These are phyloP conservation scores for Cladosporium sp. DNA, from an alignment of 2,329 filamentous ascomycete genomes.

Conservation along the genomic window DNA sequence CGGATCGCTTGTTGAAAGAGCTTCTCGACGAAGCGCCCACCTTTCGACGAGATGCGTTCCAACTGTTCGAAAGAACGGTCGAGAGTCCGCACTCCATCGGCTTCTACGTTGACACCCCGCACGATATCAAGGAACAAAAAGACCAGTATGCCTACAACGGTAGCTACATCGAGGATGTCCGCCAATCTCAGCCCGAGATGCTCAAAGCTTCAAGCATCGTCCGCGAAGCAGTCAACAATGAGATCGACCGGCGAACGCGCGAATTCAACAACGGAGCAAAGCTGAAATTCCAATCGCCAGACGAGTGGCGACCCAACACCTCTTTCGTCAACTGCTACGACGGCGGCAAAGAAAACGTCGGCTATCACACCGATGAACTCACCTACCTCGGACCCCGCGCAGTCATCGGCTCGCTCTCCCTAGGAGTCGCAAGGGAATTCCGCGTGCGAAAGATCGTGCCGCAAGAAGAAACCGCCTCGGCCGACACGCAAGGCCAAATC, in stretches of 20 bases:
- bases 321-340: slow-evolving; percentile 94
- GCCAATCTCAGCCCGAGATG: slow-evolving; percentile 71
- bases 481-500: slow-evolving; percentile 76
- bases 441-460: slow-evolving; percentile 74
- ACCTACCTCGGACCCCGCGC: slow-evolving; percentile 88
- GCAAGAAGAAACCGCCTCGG: slow-evolving; percentile 36
- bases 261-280: slow-evolving; percentile 69
- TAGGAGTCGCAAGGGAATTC: slow-evolving; percentile 92
- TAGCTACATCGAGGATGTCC: slow-evolving; percentile 67
- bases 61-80: slow-evolving; percentile 84
- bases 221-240: slow-evolving; percentile 69
- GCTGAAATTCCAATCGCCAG: slow-evolving; percentile 70
- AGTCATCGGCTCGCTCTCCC: slow-evolving; percentile 82
- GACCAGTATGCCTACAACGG: slow-evolving; percentile 87
- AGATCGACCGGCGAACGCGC: slow-evolving; percentile 68
- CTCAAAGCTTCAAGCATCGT: slow-evolving; percentile 65
- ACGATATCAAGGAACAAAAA: slow-evolving; percentile 66
- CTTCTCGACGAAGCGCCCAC: slow-evolving; percentile 68
- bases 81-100: slow-evolving; percentile 77
- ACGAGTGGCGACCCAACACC: slow-evolving; percentile 77
- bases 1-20: slow-evolving; percentile 70
- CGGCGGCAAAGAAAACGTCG: slow-evolving; percentile 75
- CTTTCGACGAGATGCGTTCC: slow-evolving; percentile 70
- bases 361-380: slow-evolving; percentile 88
- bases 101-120: slow-evolving; percentile 74